Base-by-base conservation (phyloP, 2,329 filamentous ascomycete species). In the Neonectria ditissima region DNA sequence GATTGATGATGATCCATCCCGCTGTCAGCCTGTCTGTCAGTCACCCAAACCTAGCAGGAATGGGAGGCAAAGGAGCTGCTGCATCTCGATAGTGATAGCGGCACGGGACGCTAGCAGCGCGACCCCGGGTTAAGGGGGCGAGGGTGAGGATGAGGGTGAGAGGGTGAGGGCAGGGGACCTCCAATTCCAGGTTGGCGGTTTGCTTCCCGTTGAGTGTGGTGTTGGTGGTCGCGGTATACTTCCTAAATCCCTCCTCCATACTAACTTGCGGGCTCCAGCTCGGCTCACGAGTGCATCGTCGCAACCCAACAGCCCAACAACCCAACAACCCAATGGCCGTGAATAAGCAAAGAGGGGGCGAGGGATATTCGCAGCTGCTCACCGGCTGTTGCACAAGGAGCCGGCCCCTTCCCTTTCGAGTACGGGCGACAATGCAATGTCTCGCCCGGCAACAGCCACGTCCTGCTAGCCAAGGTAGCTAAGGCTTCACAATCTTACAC, bases 371-470 rank as follows among this genome's bases (percentile, higher is more conserved):
- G 24, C 24, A 4, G 24, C 24, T 26, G 24, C 24, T 26, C 4
- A 26, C 24, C 24, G 24, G 4, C 4, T 26, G 24, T 26, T 26
- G 24, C 24, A 26, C 24, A 26, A 6, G 24, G 24, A 26, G n/a
- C n/a, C 24, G 24, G 24, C 4, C 24, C 24, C 24, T 4, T 26
- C 24, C 24, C 24, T 6, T 26, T 26, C 58, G 52, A 61, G 58
- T 41, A 48, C 28, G 41, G 50, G 47, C 45, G 52, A 43, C 22
- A 55, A 28, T 45, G 37, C 58, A 50, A 34, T 16, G 32, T 14
- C 13, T 26, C n/a, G n/a, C n/a, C 63, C 57, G 55, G 30, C 59
- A 59, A 63, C 60, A 37, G 16, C 14, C 16, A 37, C 34, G 37
- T 51, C 44, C 39, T 57, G 58, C 53, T 62, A 30, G 43, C n/a